These are phyloP conservation scores for Talaromyces liani DNA, from an alignment of 495 filamentous ascomycete species.

Conservation along the genomic window DNA sequence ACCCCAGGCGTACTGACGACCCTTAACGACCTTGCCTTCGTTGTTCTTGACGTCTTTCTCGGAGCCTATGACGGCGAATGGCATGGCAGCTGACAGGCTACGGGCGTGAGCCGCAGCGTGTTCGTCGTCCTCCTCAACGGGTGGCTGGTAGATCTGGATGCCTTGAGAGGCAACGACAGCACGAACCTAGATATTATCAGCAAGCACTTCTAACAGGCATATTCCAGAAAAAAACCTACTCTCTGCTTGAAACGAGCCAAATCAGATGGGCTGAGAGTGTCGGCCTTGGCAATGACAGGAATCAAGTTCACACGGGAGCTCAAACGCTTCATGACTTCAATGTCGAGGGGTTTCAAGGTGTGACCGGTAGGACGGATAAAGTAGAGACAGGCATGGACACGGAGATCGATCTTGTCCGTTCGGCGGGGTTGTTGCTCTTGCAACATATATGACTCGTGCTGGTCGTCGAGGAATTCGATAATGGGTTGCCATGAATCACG, in stretches of 20 bases:
- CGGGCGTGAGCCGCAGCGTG: slow-evolving; percentile 88
- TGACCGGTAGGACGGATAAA: slow-evolving; percentile 98
- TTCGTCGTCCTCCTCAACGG: slow-evolving; percentile 96
- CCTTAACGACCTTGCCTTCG: slow-evolving; percentile 94
- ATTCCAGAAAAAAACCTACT: slow-evolving; percentile 42
- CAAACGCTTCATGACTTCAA: slow-evolving; percentile 98
- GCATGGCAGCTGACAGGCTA: slow-evolving; percentile 92
- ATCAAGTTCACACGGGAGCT: slow-evolving; percentile 97
- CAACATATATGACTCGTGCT: slow-evolving; percentile 99
- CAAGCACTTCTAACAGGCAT: background rate
- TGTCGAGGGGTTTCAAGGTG: slow-evolving; percentile 96
- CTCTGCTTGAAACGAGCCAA: slow-evolving; percentile 87
- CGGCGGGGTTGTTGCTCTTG: slow-evolving; percentile 99
- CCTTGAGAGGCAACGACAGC: slow-evolving; percentile 95
- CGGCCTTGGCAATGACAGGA: slow-evolving; percentile 95
- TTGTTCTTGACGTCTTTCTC: slow-evolving; percentile 98
- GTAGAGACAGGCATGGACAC: slow-evolving; percentile 96
- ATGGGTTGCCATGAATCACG: slow-evolving; percentile 99
- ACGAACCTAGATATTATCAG: slow-evolving; percentile 60
- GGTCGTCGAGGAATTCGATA: slow-evolving; percentile 98
- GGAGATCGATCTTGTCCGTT: slow-evolving; percentile 97
- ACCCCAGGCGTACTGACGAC: slow-evolving; percentile 98
- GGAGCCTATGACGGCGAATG: slow-evolving; percentile 96
- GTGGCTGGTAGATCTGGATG: slow-evolving; percentile 98
- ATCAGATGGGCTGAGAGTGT: slow-evolving; percentile 89